phyloP scores from a whole-genome alignment of 176 grass and related monocot species.

The Carex parvula region DNA sequence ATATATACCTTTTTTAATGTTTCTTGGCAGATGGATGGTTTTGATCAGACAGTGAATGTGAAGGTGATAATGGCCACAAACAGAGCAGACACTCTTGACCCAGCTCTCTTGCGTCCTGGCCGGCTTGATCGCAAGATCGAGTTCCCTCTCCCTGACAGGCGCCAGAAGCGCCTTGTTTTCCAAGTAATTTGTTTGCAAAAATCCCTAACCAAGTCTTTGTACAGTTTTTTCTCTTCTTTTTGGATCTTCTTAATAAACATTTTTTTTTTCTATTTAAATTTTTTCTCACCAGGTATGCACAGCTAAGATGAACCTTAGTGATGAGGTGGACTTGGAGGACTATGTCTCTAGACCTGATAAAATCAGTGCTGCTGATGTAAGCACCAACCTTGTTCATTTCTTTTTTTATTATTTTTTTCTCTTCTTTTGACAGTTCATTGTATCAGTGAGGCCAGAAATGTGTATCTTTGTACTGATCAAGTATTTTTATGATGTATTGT shows the following conservation, averaged over 20 bases:
- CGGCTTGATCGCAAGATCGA: conserved; percentile 96
- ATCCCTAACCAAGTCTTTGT: neutral
- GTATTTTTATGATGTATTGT: neutral
- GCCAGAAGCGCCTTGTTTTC: conserved; percentile 95
- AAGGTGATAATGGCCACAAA: conserved; percentile 99
- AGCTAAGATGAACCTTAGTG: conserved; percentile 95
- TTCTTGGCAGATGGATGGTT: conserved; percentile 93
- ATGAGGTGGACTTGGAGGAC: conserved; percentile 97
- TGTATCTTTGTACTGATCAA: neutral
- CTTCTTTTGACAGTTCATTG: neutral
- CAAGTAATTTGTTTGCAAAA: conserved; percentile 51
- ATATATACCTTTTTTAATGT: neutral
- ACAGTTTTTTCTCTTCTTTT: conserved; percentile 4
- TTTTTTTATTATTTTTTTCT: neutral
- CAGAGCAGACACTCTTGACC: conserved; percentile 90
- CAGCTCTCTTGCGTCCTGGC: conserved; percentile 88
- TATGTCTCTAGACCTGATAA: conserved; percentile 92
- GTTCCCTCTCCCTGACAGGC: conserved; percentile 88
- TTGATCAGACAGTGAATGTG: conserved; percentile 98
- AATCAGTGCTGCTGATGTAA: conserved; percentile 97
- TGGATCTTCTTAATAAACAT: neutral
- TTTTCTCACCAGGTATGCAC: conserved; percentile 60
- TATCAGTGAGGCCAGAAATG: too few species aligned
- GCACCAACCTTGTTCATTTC: conserved; percentile 16
- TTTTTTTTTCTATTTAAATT: neutral